Base-by-base conservation (phyloP, 495 filamentous ascomycete genomes). In the Tuber brumale region DNA sequence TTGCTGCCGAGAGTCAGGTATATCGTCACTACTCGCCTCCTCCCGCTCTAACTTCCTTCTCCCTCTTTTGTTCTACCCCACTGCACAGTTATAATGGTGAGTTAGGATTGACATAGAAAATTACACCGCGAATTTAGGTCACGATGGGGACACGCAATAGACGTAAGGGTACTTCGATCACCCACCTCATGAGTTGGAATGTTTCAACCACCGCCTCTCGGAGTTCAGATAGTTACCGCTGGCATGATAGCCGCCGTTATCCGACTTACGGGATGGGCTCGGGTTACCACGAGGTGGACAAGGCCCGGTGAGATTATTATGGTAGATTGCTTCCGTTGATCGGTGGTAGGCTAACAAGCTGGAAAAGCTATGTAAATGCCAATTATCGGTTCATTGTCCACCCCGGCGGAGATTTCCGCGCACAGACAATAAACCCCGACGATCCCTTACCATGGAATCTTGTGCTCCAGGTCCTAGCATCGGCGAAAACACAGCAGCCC, bases 331-430 rank as follows among this genome's bases (percentile, higher is more conserved):
- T 66, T 66, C 57, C 72, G 35, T 14, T 57, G 57, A 48, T 69
- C 69, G 66, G 45, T 69, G 79, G 66, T 35, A 31, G 37, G 45
- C 76, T 79, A 66, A 76, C 73, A 27, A 71, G 41, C 73, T 77
- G 39, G 37, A 23, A 21, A 51, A 91, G 93, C 81, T 99, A 97
- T 81, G 92, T 99, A 39, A 94, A 98, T 85, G 93, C 95, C 41
- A 99, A 99, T 84, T 99, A 99, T 83, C 90, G 95, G 35, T 99
- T 99, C 83, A 92, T 99, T 74, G 95, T 99, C 48, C 89, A 92
- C 75, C 95, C 95, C 0, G 87, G 87, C 31, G 92, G 90, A 27
- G 90, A 91, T 78, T 99, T 97, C 82, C 87, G 88, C 73, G 86
- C 89, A 1, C 95, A 97, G 82, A 90, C 92, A 31, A 87, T 88